phyloP scores from a whole-genome alignment of 2,329 filamentous ascomycete genomes.

The Microascus cirrosus region DNA sequence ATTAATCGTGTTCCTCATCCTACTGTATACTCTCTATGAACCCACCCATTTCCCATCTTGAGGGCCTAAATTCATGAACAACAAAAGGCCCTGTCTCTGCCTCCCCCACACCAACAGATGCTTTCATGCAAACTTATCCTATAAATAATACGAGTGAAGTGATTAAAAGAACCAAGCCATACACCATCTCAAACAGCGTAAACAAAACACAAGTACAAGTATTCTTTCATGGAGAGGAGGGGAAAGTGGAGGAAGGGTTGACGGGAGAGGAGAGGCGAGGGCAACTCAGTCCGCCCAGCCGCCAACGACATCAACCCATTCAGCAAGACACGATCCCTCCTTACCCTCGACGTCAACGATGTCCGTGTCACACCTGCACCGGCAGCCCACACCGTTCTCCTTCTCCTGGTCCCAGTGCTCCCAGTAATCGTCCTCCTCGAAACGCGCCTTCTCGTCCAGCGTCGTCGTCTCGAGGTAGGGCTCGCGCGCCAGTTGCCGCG shows the following conservation, averaged over 20 bases:
- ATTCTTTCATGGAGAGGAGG: background rate
- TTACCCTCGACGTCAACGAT: slow-evolving; percentile 97
- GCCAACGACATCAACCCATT: slow-evolving; percentile 96
- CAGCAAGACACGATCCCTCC: slow-evolving; percentile 83
- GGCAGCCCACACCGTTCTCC: slow-evolving; percentile 93
- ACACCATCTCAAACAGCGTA: background rate
- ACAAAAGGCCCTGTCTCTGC: background rate
- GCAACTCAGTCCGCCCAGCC: slow-evolving; percentile 58
- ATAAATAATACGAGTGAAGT: background rate
- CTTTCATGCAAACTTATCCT: background rate
- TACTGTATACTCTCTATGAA: background rate
- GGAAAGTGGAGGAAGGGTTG: background rate
- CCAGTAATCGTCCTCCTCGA: slow-evolving; percentile 95
- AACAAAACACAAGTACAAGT: slow-evolving; percentile 12
- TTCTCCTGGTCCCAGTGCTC: slow-evolving; percentile 74
- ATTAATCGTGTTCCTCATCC: background rate
- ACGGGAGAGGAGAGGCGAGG: background rate
- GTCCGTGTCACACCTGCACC: slow-evolving; percentile 93
- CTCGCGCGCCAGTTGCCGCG: slow-evolving; percentile 68
- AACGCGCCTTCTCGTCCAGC: slow-evolving; percentile 67
- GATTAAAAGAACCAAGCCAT: slow-evolving; percentile 5
- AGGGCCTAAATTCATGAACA: background rate
- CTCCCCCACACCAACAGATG: no score
- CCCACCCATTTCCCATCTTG: background rate
- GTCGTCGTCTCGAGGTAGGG: slow-evolving; percentile 79